A percentile compares a stretch with the other conserved stretches of the same genome.
phyloP scores from a whole-genome alignment of 345 rosid species.

The Lepidium aucheri region DNA sequence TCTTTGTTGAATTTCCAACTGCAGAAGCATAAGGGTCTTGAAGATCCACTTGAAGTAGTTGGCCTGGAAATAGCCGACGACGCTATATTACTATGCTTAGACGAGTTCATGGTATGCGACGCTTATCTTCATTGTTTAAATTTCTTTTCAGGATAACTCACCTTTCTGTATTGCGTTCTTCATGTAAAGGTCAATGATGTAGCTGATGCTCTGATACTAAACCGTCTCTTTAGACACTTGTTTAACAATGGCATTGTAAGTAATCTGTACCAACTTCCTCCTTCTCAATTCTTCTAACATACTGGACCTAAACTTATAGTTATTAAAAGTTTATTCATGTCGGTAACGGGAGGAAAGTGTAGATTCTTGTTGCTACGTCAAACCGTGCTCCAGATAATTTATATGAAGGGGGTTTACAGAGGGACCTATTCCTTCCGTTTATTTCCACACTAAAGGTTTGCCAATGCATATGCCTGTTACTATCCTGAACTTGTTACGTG shows the following conservation, averaged over 20 bases:
- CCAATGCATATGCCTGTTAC: not conserved
- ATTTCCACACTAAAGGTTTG: slow-evolving; percentile 70
- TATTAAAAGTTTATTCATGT: slow-evolving; percentile 7
- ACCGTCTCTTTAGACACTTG: slow-evolving; percentile 82
- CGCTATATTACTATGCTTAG: slow-evolving; percentile 75
- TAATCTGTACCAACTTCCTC: slow-evolving; percentile 1
- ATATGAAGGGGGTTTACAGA: slow-evolving; percentile 87
- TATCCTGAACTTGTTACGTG: not conserved
- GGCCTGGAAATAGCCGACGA: slow-evolving; percentile 91
- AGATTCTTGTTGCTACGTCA: slow-evolving; percentile 92
- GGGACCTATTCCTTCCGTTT: slow-evolving; percentile 93
- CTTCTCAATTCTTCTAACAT: slow-evolving; percentile 1
- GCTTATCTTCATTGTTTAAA: not conserved
- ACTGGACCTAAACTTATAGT: not conserved
- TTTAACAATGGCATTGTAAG: slow-evolving; percentile 85
- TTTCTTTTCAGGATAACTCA: not conserved
- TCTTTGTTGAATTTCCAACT: not conserved
- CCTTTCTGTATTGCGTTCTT: slow-evolving; percentile 4
- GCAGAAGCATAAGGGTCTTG: slow-evolving; percentile 90
- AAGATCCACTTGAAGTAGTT: slow-evolving; percentile 97
- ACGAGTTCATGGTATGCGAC: slow-evolving; percentile 83
- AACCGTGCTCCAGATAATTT: slow-evolving; percentile 97
- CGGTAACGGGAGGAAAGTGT: slow-evolving; percentile 29
- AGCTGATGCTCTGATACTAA: slow-evolving; percentile 92
- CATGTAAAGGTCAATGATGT: slow-evolving; percentile 77